Conservation (phyloP, 768 basidiomycete species). For the Albatrellus ellisii region DNA sequence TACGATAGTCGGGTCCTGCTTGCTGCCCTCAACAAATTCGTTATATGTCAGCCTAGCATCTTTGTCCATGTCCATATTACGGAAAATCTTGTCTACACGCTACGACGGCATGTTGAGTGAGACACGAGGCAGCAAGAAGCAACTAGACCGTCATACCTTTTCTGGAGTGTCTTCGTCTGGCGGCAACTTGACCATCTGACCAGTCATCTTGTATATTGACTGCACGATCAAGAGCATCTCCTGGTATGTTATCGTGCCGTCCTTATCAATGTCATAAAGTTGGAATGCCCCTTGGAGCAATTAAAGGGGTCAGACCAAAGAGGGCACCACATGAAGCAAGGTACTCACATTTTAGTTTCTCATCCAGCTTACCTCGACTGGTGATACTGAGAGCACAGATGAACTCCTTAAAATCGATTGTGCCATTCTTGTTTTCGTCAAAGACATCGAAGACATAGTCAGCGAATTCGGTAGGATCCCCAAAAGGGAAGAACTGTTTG, state of each 20-base stretch:
- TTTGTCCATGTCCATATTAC: constrained; percentile 93
- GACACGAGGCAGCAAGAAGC: background rate
- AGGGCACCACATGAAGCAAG: background rate
- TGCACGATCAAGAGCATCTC: constrained; percentile 99
- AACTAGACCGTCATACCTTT: constrained; percentile 44
- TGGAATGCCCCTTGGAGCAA: constrained; percentile 87
- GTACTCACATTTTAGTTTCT: constrained; percentile 91
- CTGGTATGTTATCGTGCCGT: constrained; percentile 95
- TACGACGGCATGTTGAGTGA: constrained; percentile 21
- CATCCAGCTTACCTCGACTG: constrained; percentile 83
- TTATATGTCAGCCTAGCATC: constrained; percentile 89
- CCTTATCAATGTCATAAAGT: constrained; percentile 96
- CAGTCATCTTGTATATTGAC: constrained; percentile 99
- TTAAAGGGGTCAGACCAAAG: background rate
- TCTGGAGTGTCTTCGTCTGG: constrained; percentile 99
- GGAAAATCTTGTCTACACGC: constrained; percentile 99
- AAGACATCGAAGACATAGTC: constrained; percentile 99
- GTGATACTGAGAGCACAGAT: constrained; percentile 96
- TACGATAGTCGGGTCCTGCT: constrained; percentile 98
- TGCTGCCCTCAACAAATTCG: constrained; percentile 96
- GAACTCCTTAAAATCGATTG: constrained; percentile 99
- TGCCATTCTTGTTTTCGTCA: constrained; percentile 89
- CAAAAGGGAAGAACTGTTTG: constrained; percentile 99
- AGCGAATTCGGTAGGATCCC: constrained; percentile 92
- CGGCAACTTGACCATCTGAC: constrained; percentile 98